A percentile compares a stretch with the other conserved stretches of the same genome.
These are phyloP conservation scores for Kingdonia uniflora DNA, from an alignment of 164 flowering plant species.

Conservation along the genomic window DNA sequence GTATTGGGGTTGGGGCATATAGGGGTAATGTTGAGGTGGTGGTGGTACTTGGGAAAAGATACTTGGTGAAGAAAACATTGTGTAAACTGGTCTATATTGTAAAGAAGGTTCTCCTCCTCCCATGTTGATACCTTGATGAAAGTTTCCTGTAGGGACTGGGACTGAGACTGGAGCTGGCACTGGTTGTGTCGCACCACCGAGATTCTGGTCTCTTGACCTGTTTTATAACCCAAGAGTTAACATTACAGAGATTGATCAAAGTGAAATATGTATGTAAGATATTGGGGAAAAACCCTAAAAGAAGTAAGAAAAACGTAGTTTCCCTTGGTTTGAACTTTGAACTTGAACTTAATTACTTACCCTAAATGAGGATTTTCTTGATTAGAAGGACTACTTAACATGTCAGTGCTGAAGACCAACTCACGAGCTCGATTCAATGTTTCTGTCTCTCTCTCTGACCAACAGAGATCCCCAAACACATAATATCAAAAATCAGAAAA, in stretches of 20 bases:
- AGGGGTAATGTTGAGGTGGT: slow-evolving; percentile 30
- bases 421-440: slow-evolving; percentile 88
- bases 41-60: slow-evolving; percentile 16
- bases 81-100: slow-evolving; percentile 38
- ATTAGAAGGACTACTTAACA: slow-evolving; percentile 16
- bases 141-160: too few species aligned
- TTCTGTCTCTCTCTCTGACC: slow-evolving; percentile 92
- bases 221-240: background rate
- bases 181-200: slow-evolving; percentile 23
- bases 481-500: slow-evolving; percentile 22
- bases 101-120: slow-evolving; percentile 32
- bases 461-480: slow-evolving; percentile 11
- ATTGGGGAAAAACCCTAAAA: too few species aligned
- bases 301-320: too few species aligned
- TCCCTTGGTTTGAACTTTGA: too few species aligned
- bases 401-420: slow-evolving; percentile 73
- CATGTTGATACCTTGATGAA: slow-evolving; percentile 27
- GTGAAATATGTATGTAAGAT: too few species aligned
- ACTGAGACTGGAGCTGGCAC: too few species aligned
- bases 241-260: too few species aligned
- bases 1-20: slow-evolving; percentile 32
- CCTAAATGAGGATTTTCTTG: slow-evolving; percentile 41
- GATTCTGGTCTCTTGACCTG: slow-evolving; percentile 15
- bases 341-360: slow-evolving; percentile 15
- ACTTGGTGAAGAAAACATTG: slow-evolving; percentile 32